Conservation (phyloP, 805 yeast genomes). For the Ascoidea rubescens region DNA sequence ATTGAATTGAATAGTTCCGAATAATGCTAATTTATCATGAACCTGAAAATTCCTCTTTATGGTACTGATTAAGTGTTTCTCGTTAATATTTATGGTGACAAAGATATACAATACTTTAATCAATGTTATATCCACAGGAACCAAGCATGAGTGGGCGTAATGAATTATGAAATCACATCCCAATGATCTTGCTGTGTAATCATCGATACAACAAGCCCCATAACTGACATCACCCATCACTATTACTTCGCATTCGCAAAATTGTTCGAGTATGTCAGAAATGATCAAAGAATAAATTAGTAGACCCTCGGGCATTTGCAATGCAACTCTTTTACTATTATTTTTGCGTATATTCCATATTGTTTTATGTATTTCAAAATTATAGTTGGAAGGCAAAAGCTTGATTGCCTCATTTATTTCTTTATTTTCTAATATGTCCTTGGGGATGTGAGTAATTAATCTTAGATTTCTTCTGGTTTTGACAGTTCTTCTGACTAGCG, state of each 20-base stretch:
- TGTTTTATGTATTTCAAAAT: slow-evolving; percentile 91
- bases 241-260: slow-evolving; percentile 67
- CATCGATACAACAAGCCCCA: slow-evolving; percentile 98
- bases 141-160: slow-evolving; percentile 94
- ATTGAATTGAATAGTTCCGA: slow-evolving; percentile 95
- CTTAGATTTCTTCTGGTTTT: slow-evolving; percentile 26
- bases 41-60: slow-evolving; percentile 50
- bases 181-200: slow-evolving; percentile 81
- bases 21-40: slow-evolving; percentile 63
- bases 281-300: slow-evolving; percentile 77
- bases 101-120: slow-evolving; percentile 91
- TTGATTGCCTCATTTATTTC: slow-evolving; percentile 77
- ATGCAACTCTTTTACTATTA: slow-evolving; percentile 69
- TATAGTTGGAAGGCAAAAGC: slow-evolving; percentile 79
- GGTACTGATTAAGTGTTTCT: slow-evolving; percentile 66
- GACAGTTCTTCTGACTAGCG: slow-evolving; percentile 18
- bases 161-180: slow-evolving; percentile 93
- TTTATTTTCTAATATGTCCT: slow-evolving; percentile 63
- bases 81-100: slow-evolving; percentile 86
- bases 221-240: slow-evolving; percentile 93
- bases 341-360: slow-evolving; percentile 80
- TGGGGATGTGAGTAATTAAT: slow-evolving; percentile 77
- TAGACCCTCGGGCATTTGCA: slow-evolving; percentile 97
- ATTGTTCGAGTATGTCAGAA: slow-evolving; percentile 87
- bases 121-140: slow-evolving; percentile 83